phyloP scores from a whole-genome alignment of 306 rosid species.

The Ziziphus jujuba region DNA sequence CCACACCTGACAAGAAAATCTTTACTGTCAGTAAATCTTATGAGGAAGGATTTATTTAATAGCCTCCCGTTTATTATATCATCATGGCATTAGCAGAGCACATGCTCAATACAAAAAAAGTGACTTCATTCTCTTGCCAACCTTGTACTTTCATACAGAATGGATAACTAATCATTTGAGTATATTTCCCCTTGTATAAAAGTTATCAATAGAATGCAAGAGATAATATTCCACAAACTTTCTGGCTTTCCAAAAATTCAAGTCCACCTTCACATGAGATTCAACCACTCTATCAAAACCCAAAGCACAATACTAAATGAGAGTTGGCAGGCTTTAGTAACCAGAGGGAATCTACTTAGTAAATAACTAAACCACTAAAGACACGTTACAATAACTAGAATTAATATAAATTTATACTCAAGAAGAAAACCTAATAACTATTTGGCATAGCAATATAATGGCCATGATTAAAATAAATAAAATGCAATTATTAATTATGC shows the following conservation, averaged over 20 bases:
- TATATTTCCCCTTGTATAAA: neutral
- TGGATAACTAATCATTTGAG: neutral
- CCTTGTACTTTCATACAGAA: neutral
- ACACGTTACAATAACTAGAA: neutral
- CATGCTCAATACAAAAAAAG: neutral
- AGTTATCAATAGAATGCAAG: neutral
- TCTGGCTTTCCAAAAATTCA: neutral
- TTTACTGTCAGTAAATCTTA: too few species aligned
- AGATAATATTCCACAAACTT: neutral
- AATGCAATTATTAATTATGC: neutral
- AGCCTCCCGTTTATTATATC: too few species aligned
- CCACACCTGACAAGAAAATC: too few species aligned
- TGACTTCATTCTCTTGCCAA: neutral
- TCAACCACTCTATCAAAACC: neutral
- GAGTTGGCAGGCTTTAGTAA: too few species aligned
- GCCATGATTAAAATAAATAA: neutral
- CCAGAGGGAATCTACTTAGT: too few species aligned
- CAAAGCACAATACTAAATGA: too few species aligned
- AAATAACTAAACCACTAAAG: neutral
- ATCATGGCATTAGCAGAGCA: neutral
- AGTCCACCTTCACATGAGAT: neutral
- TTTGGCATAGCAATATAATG: neutral
- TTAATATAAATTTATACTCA: neutral
- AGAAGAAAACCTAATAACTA: neutral
- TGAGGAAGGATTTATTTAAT: too few species aligned